Evolutionary conservation across 257 asterid species (phyloP).

Genomic region (Jaltomata sinuosa): DNA sequence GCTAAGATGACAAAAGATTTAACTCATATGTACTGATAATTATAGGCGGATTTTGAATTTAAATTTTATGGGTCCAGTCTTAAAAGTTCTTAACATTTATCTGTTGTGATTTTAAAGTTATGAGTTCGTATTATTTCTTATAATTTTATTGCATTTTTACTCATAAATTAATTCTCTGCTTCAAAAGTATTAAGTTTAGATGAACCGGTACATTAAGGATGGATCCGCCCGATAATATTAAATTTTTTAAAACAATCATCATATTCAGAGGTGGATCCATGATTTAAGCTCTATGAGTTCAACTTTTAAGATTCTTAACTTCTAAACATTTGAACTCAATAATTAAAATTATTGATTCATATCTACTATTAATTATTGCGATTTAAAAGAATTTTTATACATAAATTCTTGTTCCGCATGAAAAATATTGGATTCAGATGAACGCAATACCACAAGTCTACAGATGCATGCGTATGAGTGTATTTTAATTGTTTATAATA

Average conservation of each 20-base stretch:
- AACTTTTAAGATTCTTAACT: neutral
- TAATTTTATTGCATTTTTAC: neutral
- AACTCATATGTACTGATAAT: neutral
- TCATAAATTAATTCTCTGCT: neutral
- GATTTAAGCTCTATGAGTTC: neutral
- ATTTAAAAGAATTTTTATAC: neutral
- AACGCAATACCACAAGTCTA: neutral
- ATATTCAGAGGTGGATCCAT: neutral
- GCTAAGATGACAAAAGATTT: neutral
- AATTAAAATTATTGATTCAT: neutral
- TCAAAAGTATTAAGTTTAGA: accelerated
- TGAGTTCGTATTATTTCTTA: neutral
- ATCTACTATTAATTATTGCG: neutral
- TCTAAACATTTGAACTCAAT: neutral
- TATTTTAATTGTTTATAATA: neutral
- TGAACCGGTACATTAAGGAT: neutral
- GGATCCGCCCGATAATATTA: neutral
- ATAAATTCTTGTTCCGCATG: neutral
- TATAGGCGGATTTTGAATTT: neutral
- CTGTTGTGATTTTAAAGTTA: neutral
- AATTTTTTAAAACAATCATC: no score
- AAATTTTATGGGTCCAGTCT: neutral
- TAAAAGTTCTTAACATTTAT: neutral
- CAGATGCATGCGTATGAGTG: accelerated
- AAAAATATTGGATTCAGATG: neutral